Evolutionary conservation across 805 yeast genomes (phyloP), one percentile per base, ranked within the genome.

Genomic region (Maudiozyma serrabonitensis): DNA sequence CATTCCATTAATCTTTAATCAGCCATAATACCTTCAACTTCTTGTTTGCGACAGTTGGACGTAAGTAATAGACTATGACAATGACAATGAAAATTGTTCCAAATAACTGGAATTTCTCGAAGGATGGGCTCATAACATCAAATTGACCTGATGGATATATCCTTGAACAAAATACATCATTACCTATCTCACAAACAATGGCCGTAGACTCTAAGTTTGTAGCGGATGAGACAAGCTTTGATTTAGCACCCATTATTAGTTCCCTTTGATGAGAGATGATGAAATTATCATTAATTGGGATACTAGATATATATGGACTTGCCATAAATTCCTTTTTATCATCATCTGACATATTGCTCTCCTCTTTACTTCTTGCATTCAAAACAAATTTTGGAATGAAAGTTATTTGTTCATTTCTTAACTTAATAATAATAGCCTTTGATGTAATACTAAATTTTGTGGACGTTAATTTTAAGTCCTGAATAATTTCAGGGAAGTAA

Each of bases 191-290:
- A 52, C 93, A 81, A 0, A 86, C 76, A 18, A 87, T 73, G 16
- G 84, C 73, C 0, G 97, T 89, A 1, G 95, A 86, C 67, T 91
- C 98, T 46, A 89, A 70, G 39, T 78, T 74, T 0, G 97, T 85
- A 2, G 85, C 73, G 3, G 71, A 60, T 0, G 84, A 71, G 2
- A 73, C 57, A 7, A 82, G 54, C 2, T 61, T 55, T 3, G 71
- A 56, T 6, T 57, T 52, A 4, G 56, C 54, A 34, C 61, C 64
- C 46, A 60, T 48, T 4, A 73, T 25, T 4, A 81, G 59, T n/a
- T 65, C 63, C 53, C 82, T 70, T 19, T 67, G 61, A 55, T 82
- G 87, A 0, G 82, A 69, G 11, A 84, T 56, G 15, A 76, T 69
- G n/a, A 66, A 63, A 41, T 67, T 63, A 35, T 79, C 80, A 51